Evolutionary conservation across 1,284 basidiomycete species (phyloP), one percentile per base, ranked within the genome.

Genomic region (Cryptococcus deneoformans): DNA sequence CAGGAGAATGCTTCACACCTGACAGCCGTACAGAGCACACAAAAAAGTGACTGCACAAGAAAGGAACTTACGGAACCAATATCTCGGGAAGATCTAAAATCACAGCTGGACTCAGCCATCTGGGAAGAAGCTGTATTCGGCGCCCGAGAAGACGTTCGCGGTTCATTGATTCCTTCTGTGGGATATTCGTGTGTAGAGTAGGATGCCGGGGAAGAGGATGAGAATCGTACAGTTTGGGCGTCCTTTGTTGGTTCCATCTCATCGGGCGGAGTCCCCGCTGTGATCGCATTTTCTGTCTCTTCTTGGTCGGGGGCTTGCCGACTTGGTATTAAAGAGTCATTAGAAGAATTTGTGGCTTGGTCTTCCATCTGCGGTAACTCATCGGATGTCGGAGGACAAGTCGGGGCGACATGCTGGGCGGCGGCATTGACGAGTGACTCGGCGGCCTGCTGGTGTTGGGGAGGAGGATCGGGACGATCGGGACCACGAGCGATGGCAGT

Each of bases 61-160:
- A 38, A 45, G 48, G 35, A 10, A 65, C 70, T 68, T 55, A 72
- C 70, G 52, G 70, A 72, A 14, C 70, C 69, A 35, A 72, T 62
- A 11, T 64, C 67, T 40, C 54, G 56, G n/a, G 50, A 56, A 29
- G 63, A 61, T 3, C 65, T 60, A 42, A 67, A 62, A 2, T 63
- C 67, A 7, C 67, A 65, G 50, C 65, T 54, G 6, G 24, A 43
- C 16, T 43, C 40, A 5, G 16, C 5, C 7, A 5, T 24, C 14
- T 20, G 43, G n/a, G 43, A 44, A 12, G n/a, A 9, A 6, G 10
- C 24, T 9, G 29, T 29, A 29, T 4, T 29, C 29, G 29, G 29
- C 29, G 29, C 29, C 29, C 29, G 29, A 29, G 29, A 29, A 29
- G 29, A 29, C 29, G 5, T 29, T 4, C 3, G 29, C 29, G 29